Conservation (phyloP, 2,329 filamentous ascomycete species). For the Sclerotinia borealis region DNA sequence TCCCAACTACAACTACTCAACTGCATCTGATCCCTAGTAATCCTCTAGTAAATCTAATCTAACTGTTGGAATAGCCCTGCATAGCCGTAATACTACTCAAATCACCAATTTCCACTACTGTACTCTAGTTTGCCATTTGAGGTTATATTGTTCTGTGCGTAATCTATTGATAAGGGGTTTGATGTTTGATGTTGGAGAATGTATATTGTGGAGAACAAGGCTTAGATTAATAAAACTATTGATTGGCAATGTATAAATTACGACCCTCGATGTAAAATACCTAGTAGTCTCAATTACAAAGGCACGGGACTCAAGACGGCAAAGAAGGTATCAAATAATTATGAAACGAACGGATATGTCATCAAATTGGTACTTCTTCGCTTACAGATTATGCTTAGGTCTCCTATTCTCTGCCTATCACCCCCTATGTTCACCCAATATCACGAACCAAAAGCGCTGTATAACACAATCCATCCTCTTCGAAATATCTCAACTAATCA, state of each 20-base stretch:
- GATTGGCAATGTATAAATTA: background rate
- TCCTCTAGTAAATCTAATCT: no score
- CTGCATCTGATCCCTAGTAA: no score
- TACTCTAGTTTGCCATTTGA: background rate
- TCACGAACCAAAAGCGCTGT: background rate
- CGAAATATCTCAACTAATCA: background rate
- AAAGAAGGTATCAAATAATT: background rate
- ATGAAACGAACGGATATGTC: background rate
- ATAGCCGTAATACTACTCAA: no score
- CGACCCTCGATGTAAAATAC: background rate
- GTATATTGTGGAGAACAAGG: background rate
- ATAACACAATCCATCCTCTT: slow-evolving; percentile 1
- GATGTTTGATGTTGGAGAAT: background rate
- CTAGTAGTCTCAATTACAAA: background rate
- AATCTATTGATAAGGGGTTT: background rate
- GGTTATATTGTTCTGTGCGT: background rate
- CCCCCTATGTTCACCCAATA: background rate
- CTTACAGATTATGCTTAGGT: slow-evolving; percentile 1
- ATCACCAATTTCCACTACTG: no score
- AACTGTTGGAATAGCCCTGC: no score
- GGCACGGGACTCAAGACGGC: background rate
- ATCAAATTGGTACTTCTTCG: slow-evolving; percentile 2
- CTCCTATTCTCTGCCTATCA: background rate
- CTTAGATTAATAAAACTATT: background rate
- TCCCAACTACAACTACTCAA: no score